phyloP scores from a whole-genome alignment of 2,329 filamentous ascomycete genomes.

The Phoma herbarum region DNA sequence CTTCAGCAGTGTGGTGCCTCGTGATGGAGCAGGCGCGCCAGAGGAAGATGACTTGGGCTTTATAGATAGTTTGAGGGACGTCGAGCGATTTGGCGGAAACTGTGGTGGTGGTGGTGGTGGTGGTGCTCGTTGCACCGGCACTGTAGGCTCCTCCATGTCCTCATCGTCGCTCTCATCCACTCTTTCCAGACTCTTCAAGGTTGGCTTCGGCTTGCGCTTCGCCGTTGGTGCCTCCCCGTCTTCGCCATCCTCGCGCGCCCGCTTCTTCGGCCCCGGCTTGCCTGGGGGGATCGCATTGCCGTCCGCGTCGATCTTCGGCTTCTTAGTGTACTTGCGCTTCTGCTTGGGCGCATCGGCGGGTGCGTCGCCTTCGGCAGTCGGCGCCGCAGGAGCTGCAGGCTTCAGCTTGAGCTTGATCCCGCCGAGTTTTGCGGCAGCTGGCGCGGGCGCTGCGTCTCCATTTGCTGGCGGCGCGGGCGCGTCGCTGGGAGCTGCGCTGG shows the following conservation, averaged over 20 bases:
- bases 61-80: slow-evolving; percentile 45
- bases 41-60: slow-evolving; percentile 40
- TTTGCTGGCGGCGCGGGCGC: slow-evolving; percentile 28
- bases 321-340: slow-evolving; percentile 56
- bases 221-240: slow-evolving; percentile 36
- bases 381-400: slow-evolving; percentile 24
- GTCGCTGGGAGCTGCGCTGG: slow-evolving; percentile 29
- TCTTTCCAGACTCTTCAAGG: slow-evolving; percentile 43
- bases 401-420: slow-evolving; percentile 49
- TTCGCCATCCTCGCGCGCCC: slow-evolving; percentile 49
- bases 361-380: slow-evolving; percentile 40
- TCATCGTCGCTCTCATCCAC: slow-evolving; percentile 38
- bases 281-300: slow-evolving; percentile 34
- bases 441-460: slow-evolving; percentile 24
- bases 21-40: slow-evolving; percentile 21
- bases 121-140: slow-evolving; percentile 2
- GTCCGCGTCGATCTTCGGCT: slow-evolving; percentile 47
- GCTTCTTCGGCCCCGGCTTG: slow-evolving; percentile 46
- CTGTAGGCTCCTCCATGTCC: slow-evolving; percentile 31
- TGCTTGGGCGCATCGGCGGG: slow-evolving; percentile 48
- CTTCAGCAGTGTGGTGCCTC: slow-evolving; percentile 42
- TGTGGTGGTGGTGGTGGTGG: slow-evolving; percentile 14
- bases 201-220: slow-evolving; percentile 50
- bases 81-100: slow-evolving; percentile 27
- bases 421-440: slow-evolving; percentile 22